These are phyloP conservation scores for Suillus lakei DNA, from an alignment of 768 basidiomycete species.

Conservation along the genomic window DNA sequence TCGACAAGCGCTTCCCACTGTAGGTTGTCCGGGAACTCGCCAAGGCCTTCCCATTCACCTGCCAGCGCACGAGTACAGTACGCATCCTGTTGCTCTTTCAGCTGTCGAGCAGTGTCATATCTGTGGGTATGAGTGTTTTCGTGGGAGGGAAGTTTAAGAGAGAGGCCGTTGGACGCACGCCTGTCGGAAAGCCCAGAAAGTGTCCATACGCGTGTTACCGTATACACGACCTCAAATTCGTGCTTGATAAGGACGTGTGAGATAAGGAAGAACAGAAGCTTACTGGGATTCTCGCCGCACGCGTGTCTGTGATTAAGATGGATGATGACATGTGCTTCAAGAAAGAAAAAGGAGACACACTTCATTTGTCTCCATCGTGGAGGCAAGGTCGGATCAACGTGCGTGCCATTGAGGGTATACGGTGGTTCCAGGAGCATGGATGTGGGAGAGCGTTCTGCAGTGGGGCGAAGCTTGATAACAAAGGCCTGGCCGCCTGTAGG, in stretches of 20 bases:
- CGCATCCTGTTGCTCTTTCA: constrained; percentile 59
- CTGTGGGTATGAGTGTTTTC: constrained; percentile 23
- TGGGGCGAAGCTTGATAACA: constrained; percentile 82
- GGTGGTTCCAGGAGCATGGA: constrained; percentile 90
- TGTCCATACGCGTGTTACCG: constrained; percentile 49
- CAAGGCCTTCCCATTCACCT: constrained; percentile 45
- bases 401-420: constrained; percentile 56
- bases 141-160: background rate
- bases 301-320: constrained; percentile 50
- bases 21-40: constrained; percentile 68
- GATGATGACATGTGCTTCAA: constrained; percentile 9
- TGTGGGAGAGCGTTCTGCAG: constrained; percentile 71
- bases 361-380: constrained; percentile 84
- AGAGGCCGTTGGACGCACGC: constrained; percentile 37
- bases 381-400: constrained; percentile 42
- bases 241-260: background rate
- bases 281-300: constrained; percentile 63
- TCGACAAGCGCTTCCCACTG: constrained; percentile 83
- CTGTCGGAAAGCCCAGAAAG: constrained; percentile 55
- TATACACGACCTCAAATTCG: constrained; percentile 30
- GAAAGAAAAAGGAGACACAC: constrained; percentile 40
- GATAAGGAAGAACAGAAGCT: constrained; percentile 1
- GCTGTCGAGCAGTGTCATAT: constrained; percentile 56
- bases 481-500: constrained; percentile 83
- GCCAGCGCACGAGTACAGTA: constrained; percentile 51